A percentile compares a stretch with the other conserved stretches of the same genome.
phyloP scores from a whole-genome alignment of 1,139 yeast species.

The Zygoascus hellenicus region DNA sequence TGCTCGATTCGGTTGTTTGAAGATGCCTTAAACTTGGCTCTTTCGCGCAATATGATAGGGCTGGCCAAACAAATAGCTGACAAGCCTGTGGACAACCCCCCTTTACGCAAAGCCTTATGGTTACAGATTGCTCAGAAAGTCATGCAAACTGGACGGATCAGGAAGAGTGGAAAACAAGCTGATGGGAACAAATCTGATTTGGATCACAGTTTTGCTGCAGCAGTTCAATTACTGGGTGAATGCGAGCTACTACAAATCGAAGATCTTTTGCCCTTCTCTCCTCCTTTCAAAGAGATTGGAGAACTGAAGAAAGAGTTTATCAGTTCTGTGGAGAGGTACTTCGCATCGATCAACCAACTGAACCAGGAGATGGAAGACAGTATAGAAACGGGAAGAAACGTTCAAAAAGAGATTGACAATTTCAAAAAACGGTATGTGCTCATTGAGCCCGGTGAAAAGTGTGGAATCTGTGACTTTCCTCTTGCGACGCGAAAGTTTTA shows the following conservation, averaged over 20 bases:
- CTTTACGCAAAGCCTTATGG: slow-evolving; percentile 68
- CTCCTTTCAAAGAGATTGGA: slow-evolving; percentile 76
- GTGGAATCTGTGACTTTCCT: slow-evolving; percentile 63
- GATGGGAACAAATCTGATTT: slow-evolving; percentile 5
- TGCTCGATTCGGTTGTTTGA: slow-evolving; percentile 65
- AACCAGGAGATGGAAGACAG: slow-evolving; percentile 77
- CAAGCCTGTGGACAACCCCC: slow-evolving; percentile 42
- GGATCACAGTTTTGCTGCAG: slow-evolving; percentile 21
- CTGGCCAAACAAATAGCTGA: slow-evolving; percentile 57
- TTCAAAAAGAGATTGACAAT: slow-evolving; percentile 54
- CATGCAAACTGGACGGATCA: slow-evolving; percentile 32
- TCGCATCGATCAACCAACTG: slow-evolving; percentile 54
- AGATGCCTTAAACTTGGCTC: slow-evolving; percentile 73
- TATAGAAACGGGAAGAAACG: slow-evolving; percentile 53
- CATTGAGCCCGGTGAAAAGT: slow-evolving; percentile 80
- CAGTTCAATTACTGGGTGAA: slow-evolving; percentile 42
- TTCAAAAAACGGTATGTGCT: slow-evolving; percentile 47
- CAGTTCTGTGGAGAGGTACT: slow-evolving; percentile 66
- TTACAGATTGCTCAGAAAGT: slow-evolving; percentile 57
- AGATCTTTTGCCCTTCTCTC: slow-evolving; percentile 78
- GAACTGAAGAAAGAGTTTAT: slow-evolving; percentile 81
- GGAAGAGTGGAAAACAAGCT: not conserved
- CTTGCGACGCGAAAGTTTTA: slow-evolving; percentile 69
- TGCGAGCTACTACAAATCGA: slow-evolving; percentile 64
- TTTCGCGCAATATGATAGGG: slow-evolving; percentile 55